Evolutionary conservation across 106 monocot genomes (phyloP).

Genomic region (Apostasia shenzhenica): DNA sequence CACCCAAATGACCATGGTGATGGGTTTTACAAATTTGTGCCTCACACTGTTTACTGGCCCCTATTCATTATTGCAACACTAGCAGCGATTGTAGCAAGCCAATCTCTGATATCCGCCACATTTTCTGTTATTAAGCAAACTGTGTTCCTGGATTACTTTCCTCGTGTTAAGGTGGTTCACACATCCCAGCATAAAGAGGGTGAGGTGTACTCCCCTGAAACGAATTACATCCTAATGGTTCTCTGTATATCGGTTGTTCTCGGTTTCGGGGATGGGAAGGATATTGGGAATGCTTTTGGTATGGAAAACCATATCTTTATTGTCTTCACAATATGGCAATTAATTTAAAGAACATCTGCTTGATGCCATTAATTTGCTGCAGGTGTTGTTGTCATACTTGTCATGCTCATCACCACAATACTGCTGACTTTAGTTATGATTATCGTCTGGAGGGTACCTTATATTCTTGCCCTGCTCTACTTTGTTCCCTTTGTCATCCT

Average conservation of each 20-base stretch:
- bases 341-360: neutral
- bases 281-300: conserved; percentile 84
- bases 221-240: conserved; percentile 74
- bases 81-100: conserved; percentile 79
- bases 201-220: conserved; percentile 80
- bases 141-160: conserved; percentile 64
- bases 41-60: conserved; percentile 60
- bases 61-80: conserved; percentile 67
- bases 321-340: neutral
- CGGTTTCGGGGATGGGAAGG: conserved; percentile 61
- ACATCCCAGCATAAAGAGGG: conserved; percentile 67
- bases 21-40: conserved; percentile 74
- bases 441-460: conserved; percentile 54
- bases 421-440: conserved; percentile 73
- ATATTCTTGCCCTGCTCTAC: conserved; percentile 30
- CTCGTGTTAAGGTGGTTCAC: conserved; percentile 72
- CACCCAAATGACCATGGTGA: conserved; percentile 39
- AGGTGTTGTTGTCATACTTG: conserved; percentile 84
- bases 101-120: conserved; percentile 84
- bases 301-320: conserved; percentile 1
- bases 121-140: conserved; percentile 82
- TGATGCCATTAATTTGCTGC: conserved; percentile 1
- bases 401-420: conserved; percentile 86
- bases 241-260: conserved; percentile 55
- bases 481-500: conserved; percentile 40